Percentiles rank a stretch among this genome's conserved stretches.
phyloP scores from a whole-genome alignment of 2,329 filamentous ascomycete species.

The Camillea tinctor region DNA sequence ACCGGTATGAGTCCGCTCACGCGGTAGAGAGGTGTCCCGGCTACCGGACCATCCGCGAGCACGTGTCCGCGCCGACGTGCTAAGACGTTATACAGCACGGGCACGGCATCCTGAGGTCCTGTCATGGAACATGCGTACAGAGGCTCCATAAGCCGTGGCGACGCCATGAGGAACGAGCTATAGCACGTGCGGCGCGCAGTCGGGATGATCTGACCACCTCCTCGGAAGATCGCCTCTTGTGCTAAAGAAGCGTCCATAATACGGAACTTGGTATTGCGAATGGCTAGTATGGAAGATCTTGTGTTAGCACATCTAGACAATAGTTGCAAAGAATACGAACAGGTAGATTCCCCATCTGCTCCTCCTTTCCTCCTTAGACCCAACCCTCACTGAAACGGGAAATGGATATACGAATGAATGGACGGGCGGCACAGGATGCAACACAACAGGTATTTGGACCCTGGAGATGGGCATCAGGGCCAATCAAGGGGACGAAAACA shows the following conservation, averaged over 20 bases:
- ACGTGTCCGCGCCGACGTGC: conserved; percentile 88
- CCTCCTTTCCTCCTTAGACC: conserved; percentile 2
- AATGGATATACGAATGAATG: background rate
- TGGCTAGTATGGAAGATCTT: conserved; percentile 53
- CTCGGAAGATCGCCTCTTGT: conserved; percentile 87
- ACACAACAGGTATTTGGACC: background rate
- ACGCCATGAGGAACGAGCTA: conserved; percentile 95
- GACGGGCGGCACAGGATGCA: background rate
- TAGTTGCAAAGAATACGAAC: conserved; percentile 5
- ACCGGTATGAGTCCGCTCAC: conserved; percentile 91
- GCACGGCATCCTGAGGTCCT: conserved; percentile 84
- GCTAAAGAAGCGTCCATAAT: conserved; percentile 88
- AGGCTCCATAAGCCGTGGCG: conserved; percentile 93
- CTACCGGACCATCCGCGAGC: conserved; percentile 87
- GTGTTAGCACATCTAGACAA: conserved; percentile 17
- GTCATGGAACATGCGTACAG: conserved; percentile 92
- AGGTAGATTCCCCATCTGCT: conserved; percentile 6
- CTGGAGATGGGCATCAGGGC: background rate
- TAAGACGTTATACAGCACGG: conserved; percentile 87
- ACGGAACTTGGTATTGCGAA: conserved; percentile 97
- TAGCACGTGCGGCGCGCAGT: conserved; percentile 92
- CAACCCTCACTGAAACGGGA: background rate
- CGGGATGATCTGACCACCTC: conserved; percentile 95
- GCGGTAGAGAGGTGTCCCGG: conserved; percentile 89
- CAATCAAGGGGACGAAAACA: background rate